phyloP scores from a whole-genome alignment of 352 stramenopile species.

The Thalassiosira mediterranea region DNA sequence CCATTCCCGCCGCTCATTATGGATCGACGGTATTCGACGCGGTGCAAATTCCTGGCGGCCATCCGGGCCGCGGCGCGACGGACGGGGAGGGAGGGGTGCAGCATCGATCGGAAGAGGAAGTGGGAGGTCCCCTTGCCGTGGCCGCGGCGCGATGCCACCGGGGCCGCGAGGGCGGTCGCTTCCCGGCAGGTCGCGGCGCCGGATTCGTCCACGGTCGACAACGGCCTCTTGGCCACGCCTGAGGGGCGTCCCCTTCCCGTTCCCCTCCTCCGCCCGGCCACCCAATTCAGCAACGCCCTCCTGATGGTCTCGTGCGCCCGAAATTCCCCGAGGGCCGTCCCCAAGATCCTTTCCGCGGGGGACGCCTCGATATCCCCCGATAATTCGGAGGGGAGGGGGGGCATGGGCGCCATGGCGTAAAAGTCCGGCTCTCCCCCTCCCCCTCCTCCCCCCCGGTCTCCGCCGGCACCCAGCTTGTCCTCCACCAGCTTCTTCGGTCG shows the following conservation, averaged over 20 bases:
- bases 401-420: conserved; percentile 26
- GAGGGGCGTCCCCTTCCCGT: background rate
- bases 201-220: too few species aligned
- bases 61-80: conserved; percentile 28
- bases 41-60: conserved; percentile 33
- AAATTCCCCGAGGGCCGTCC: conserved; percentile 31
- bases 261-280: background rate
- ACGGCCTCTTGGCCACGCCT: too few species aligned
- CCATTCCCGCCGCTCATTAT: background rate
- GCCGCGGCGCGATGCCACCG: background rate
- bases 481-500: background rate
- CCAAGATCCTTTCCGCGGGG: conserved; percentile 23
- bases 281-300: conserved; percentile 27
- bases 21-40: background rate
- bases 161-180: background rate
- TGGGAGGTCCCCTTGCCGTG: conserved; percentile 33
- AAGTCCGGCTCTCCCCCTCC: conserved; percentile 19
- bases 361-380: background rate
- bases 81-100: conserved; percentile 44
- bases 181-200: too few species aligned
- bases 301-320: conserved; percentile 26
- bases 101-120: conserved; percentile 51
- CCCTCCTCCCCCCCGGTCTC: conserved; percentile 5
- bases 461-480: background rate
- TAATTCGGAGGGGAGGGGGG: conserved; percentile 1